Evolutionary conservation across 148 eudicot genomes (phyloP), one percentile per base, ranked within the genome.

Genomic region (Silene conica): DNA sequence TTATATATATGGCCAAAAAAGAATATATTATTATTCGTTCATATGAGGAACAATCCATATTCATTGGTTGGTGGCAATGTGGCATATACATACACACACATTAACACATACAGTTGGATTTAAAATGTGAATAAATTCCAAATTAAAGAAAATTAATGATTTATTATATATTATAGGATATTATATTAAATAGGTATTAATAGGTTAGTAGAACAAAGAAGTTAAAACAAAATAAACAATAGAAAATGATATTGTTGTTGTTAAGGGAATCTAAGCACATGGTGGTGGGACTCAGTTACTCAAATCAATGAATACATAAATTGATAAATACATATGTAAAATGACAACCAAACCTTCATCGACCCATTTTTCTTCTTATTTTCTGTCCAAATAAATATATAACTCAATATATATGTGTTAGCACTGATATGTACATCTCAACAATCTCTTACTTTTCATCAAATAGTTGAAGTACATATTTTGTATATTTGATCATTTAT

Each of bases 211-310:
- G 2, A 74, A 74, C 34, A 43, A 20, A 13, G 21, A 50, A 45
- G 58, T 64, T 52, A 43, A 41, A 43, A 12, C 2, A 75, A 38
- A 69, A 14, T 3, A 18, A 79, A 8, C 25, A 74, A 67, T 45
- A 38, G 5, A 28, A 63, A 74, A 74, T 43, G 43, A 18, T 54
- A 70, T 6, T 60, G 62, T 70, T 64, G 68, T 70, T 71, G 74
- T 54, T 70, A 50, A 74, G 26, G 63, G 72, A 75, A 71, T 71
- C 72, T 38, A 75, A 71, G 76, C 82, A 80, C 82, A 75, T 80
- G 82, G 79, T 80, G 82, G 79, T 63, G 70, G 41, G 57, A 43
- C 38, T 31, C 3, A 28, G 3, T 28, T n/a, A n/a, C n/a, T n/a
- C n/a, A n/a, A n/a, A n/a, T n/a, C n/a, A n/a, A n/a, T n/a, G n/a